phyloP scores from a whole-genome alignment of 2,329 filamentous ascomycete genomes.

The Sclerotinia borealis region DNA sequence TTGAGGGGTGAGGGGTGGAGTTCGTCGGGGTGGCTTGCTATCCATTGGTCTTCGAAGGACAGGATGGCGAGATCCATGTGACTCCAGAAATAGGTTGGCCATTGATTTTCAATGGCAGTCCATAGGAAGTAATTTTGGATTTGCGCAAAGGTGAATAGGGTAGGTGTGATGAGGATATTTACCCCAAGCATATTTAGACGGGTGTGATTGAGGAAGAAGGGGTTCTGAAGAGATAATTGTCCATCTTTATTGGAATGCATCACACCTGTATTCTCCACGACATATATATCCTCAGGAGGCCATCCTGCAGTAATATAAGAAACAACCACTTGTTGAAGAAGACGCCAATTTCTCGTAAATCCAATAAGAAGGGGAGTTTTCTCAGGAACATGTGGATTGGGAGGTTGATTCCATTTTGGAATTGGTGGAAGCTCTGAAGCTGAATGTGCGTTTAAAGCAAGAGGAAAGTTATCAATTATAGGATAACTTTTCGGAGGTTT shows the following conservation, averaged over 20 bases:
- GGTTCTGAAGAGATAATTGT: conserved; percentile 46
- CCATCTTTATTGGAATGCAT: conserved; percentile 46
- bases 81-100: conserved; percentile 50
- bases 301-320: conserved; percentile 54
- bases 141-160: conserved; percentile 48
- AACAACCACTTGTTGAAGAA: conserved; percentile 50
- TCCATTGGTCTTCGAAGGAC: conserved; percentile 36
- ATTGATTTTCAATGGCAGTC: conserved; percentile 39
- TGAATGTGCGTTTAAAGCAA: conserved; percentile 21
- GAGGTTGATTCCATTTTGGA: conserved; percentile 41
- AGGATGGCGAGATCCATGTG: conserved; percentile 49
- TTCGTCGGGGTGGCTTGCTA: background rate
- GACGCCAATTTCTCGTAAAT: conserved; percentile 51
- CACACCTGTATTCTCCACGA: conserved; percentile 54
- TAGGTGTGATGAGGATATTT: conserved; percentile 44
- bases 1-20: background rate
- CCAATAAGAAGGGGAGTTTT: conserved; percentile 50
- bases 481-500: conserved; percentile 14
- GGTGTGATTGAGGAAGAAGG: conserved; percentile 50
- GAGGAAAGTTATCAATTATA: conserved; percentile 28
- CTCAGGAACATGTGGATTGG: conserved; percentile 35
- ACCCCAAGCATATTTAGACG: conserved; percentile 46
- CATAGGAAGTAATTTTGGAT: conserved; percentile 49
- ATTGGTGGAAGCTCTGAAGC: conserved; percentile 36
- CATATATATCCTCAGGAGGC: conserved; percentile 50